These are phyloP conservation scores for Knufia petricola DNA, from an alignment of 2,329 filamentous ascomycete genomes.

Conservation along the genomic window DNA sequence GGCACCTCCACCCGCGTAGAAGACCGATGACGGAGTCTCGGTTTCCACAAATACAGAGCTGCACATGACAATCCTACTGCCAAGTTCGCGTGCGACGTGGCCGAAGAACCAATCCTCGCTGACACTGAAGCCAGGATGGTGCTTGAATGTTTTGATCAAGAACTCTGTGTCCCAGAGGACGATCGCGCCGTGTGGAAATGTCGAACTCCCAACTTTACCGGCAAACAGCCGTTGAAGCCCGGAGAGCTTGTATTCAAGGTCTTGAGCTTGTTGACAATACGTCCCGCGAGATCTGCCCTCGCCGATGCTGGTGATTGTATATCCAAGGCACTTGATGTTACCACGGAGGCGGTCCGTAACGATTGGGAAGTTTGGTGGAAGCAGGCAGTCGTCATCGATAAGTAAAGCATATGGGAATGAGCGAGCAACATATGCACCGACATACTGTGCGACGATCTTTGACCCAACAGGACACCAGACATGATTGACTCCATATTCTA, in stretches of 20 bases:
- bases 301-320: conserved; percentile 41
- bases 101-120: conserved; percentile 47
- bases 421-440: conserved; percentile 39
- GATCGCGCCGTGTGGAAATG: conserved; percentile 44
- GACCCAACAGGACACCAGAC: conserved; percentile 41
- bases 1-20: conserved; percentile 31
- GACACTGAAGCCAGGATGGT: conserved; percentile 42
- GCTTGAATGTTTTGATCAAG: conserved; percentile 36
- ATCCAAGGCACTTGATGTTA: conserved; percentile 38
- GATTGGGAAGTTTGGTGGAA: conserved; percentile 41
- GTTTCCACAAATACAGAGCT: conserved; percentile 44
- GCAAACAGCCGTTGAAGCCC: conserved; percentile 38
- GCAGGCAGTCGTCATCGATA: conserved; percentile 42
- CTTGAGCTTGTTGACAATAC: conserved; percentile 39
- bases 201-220: conserved; percentile 38
- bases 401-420: conserved; percentile 39
- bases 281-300: conserved; percentile 29
- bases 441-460: conserved; percentile 43
- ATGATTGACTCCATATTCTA: conserved; percentile 38
- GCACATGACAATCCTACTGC: conserved; percentile 41
- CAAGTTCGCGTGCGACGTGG: conserved; percentile 36
- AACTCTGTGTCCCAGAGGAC: conserved; percentile 41
- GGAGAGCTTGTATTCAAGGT: conserved; percentile 45
- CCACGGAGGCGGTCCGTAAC: conserved; percentile 34
- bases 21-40: conserved; percentile 38